Evolutionary conservation across 176 grass and related monocot genomes (phyloP).

Genomic region (Oryza australiensis): DNA sequence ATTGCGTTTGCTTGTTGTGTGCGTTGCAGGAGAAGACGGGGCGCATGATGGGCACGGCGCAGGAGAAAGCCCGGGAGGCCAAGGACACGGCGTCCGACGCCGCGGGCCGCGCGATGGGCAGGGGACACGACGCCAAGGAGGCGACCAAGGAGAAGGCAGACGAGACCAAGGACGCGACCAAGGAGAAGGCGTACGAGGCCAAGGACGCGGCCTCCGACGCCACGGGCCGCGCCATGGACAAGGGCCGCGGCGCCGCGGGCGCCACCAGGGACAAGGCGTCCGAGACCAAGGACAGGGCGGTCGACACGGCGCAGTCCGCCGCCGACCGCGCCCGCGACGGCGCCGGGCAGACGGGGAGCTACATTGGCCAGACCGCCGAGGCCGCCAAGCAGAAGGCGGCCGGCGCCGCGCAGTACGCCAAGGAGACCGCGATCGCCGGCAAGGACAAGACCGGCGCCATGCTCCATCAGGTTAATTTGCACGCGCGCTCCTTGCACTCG

Average conservation of each 20-base stretch:
- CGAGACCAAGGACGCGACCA: no score
- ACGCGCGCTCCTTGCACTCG: no score
- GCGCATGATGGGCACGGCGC: constrained; percentile 16
- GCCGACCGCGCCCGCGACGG: constrained; percentile 28
- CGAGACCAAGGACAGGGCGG: constrained; percentile 38
- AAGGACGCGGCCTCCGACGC: constrained; percentile 17
- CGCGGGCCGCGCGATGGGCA: constrained; percentile 10
- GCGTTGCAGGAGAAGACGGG: constrained; percentile 44
- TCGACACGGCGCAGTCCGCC: constrained; percentile 33
- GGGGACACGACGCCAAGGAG: constrained; percentile 16
- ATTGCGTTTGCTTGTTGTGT: neutral
- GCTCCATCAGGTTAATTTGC: constrained; percentile 52
- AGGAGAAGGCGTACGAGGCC: constrained; percentile 1
- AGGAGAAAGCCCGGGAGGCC: constrained; percentile 38
- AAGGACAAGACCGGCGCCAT: constrained; percentile 63
- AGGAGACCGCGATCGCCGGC: constrained; percentile 51
- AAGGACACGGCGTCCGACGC: constrained; percentile 30
- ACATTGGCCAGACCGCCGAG: constrained; percentile 40
- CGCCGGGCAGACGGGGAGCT: constrained; percentile 29
- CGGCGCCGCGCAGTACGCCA: constrained; percentile 45
- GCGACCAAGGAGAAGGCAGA: constrained; percentile 30
- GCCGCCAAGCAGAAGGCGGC: constrained; percentile 43
- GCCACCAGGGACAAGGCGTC: constrained; percentile 10
- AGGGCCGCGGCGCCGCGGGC: constrained; percentile 33
- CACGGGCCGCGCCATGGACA: constrained; percentile 29